These are phyloP conservation scores for Rugonectria rugulosa DNA, from an alignment of 2,329 filamentous ascomycete genomes.

Conservation along the genomic window DNA sequence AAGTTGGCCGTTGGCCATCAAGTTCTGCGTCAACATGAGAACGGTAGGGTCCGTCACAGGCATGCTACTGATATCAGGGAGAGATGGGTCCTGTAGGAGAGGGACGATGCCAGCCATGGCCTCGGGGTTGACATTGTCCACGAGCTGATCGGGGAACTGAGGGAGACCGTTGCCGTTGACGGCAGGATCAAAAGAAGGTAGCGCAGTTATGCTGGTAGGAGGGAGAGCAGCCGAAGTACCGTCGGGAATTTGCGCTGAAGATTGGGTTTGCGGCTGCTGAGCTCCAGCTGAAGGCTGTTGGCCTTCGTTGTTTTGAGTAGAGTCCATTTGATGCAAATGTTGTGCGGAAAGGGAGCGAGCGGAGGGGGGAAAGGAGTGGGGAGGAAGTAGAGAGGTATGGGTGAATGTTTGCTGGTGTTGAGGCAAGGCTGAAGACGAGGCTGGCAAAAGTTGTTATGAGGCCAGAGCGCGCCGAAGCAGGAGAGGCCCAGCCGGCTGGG, in stretches of 20 bases:
- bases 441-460: conserved; percentile 27
- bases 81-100: conserved; percentile 37
- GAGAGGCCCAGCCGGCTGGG: conserved; percentile 34
- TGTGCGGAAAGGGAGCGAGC: not conserved
- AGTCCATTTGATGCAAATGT: conserved; percentile 24
- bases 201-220: conserved; percentile 13
- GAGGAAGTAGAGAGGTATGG: not conserved
- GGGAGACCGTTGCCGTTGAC: conserved; percentile 26
- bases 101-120: conserved; percentile 36
- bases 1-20: conserved; percentile 41
- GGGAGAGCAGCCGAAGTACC: conserved; percentile 12
- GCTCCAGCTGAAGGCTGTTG: conserved; percentile 19
- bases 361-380: not conserved
- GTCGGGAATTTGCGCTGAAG: conserved; percentile 27
- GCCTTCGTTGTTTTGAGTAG: conserved; percentile 28
- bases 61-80: conserved; percentile 36
- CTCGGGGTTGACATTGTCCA: conserved; percentile 34
- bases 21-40: conserved; percentile 42
- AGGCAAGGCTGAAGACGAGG: conserved; percentile 29
- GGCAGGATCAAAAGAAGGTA: conserved; percentile 19
- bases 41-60: conserved; percentile 36
- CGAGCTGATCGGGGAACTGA: conserved; percentile 31
- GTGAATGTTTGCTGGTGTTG: conserved; percentile 14
- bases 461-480: conserved; percentile 25
- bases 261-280: conserved; percentile 26